Evolutionary conservation across 345 rosid genomes (phyloP).

Genomic region (Dipteronia dyeriana): DNA sequence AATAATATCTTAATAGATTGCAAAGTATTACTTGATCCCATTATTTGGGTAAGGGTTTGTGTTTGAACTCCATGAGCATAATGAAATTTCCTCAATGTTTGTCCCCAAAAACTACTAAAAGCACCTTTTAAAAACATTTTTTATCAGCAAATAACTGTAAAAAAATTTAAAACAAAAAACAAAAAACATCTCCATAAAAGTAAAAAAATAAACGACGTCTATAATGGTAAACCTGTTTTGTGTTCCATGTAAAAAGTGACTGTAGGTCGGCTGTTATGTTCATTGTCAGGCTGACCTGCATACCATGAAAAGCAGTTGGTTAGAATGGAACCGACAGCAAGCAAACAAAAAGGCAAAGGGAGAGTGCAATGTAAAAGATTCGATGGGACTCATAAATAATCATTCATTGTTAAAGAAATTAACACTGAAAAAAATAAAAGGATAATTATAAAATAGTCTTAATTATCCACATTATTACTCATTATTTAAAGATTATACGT

Average conservation of each 20-base stretch:
- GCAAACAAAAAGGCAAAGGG: background rate
- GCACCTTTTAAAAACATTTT: background rate
- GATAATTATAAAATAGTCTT: background rate
- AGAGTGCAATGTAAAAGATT: background rate
- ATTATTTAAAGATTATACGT: background rate
- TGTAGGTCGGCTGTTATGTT: slow-evolving; percentile 86
- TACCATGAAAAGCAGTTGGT: slow-evolving; percentile 17
- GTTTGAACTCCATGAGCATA: background rate
- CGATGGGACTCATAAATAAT: background rate
- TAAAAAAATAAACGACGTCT: background rate
- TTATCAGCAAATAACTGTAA: slow-evolving; percentile 1
- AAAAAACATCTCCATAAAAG: background rate
- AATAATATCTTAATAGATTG: background rate
- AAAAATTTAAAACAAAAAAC: too few species aligned
- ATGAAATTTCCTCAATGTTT: background rate
- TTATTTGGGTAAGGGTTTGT: background rate
- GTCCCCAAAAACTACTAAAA: background rate
- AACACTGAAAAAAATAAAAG: background rate
- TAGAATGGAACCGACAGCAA: slow-evolving; percentile 14
- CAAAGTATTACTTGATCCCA: background rate
- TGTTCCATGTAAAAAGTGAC: slow-evolving; percentile 95
- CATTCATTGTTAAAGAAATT: background rate
- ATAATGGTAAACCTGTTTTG: slow-evolving; percentile 72
- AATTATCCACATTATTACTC: background rate
- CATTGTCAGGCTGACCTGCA: slow-evolving; percentile 87